Evolutionary conservation across 345 rosid genomes (phyloP).

Genomic region (Acer campestre): DNA sequence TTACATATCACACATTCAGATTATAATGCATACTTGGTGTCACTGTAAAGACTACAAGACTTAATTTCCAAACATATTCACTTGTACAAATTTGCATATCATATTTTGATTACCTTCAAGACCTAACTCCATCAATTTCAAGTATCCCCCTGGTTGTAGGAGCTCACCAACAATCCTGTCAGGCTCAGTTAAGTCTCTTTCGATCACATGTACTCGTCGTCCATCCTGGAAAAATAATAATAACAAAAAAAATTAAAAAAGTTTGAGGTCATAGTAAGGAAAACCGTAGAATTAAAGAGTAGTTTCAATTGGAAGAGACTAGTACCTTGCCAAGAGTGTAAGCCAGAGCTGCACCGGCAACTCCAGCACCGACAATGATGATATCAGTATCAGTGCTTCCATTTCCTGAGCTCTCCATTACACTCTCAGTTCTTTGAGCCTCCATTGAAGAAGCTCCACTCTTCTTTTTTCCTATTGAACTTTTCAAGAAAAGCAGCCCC

Average conservation of each 20-base stretch:
- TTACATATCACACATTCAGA: background rate
- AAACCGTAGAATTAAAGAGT: background rate
- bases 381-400: background rate
- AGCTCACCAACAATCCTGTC: constrained; percentile 14
- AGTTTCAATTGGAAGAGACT: background rate
- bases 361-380: constrained; percentile 12
- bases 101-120: background rate
- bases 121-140: constrained; percentile 4
- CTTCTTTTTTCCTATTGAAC: background rate
- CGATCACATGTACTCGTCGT: constrained; percentile 3
- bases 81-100: too few species aligned
- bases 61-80: too few species aligned
- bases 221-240: constrained; percentile 6
- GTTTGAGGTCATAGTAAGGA: background rate
- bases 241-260: background rate
- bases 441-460: background rate
- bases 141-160: constrained; percentile 14
- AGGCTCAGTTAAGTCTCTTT: constrained; percentile 12
- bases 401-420: background rate
- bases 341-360: constrained; percentile 10
- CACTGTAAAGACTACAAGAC: too few species aligned
- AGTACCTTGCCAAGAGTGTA: constrained; percentile 8
- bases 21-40: background rate
- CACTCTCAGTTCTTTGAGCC: background rate
- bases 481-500: background rate